These are phyloP conservation scores for Trichoderma sp. DNA, from an alignment of 2,329 filamentous ascomycete species.

Conservation along the genomic window DNA sequence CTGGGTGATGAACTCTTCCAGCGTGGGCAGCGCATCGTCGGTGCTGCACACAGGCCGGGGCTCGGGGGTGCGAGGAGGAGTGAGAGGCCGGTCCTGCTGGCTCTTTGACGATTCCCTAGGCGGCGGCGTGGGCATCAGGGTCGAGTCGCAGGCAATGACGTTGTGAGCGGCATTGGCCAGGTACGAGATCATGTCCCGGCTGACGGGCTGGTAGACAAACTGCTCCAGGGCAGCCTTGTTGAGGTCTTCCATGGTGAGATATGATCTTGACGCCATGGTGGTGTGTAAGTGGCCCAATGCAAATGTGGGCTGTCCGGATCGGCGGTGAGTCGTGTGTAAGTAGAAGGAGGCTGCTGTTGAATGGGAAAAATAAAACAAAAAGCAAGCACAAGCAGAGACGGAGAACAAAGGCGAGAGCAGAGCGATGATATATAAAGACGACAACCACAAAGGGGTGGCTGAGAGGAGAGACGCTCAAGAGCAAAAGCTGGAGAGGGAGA, in stretches of 20 bases:
- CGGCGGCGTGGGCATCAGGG: constrained; percentile 51
- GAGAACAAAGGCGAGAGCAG: neutral
- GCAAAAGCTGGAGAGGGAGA: neutral
- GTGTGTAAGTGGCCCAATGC: constrained; percentile 6
- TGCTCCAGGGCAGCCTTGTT: constrained; percentile 75
- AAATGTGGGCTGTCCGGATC: neutral
- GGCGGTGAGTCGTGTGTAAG: neutral
- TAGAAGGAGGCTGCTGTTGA: neutral
- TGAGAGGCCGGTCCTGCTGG: constrained; percentile 39
- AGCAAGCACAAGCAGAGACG: neutral
- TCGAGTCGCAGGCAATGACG: constrained; percentile 75
- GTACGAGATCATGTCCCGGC: constrained; percentile 72
- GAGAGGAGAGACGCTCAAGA: neutral
- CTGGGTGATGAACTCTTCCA: constrained; percentile 89
- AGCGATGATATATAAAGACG: constrained; percentile 11
- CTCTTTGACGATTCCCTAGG: constrained; percentile 30
- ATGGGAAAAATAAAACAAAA: neutral
- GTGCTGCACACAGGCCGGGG: constrained; percentile 46
- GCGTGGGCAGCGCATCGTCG: constrained; percentile 64
- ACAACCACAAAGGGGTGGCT: neutral
- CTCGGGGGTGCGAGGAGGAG: constrained; percentile 50
- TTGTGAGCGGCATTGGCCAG: constrained; percentile 70
- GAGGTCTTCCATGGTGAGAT: constrained; percentile 51
- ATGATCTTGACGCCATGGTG: constrained; percentile 46
- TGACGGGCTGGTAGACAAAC: constrained; percentile 75